These are phyloP conservation scores for Boletellus sp. DNA, from an alignment of 768 basidiomycete species.

Conservation along the genomic window DNA sequence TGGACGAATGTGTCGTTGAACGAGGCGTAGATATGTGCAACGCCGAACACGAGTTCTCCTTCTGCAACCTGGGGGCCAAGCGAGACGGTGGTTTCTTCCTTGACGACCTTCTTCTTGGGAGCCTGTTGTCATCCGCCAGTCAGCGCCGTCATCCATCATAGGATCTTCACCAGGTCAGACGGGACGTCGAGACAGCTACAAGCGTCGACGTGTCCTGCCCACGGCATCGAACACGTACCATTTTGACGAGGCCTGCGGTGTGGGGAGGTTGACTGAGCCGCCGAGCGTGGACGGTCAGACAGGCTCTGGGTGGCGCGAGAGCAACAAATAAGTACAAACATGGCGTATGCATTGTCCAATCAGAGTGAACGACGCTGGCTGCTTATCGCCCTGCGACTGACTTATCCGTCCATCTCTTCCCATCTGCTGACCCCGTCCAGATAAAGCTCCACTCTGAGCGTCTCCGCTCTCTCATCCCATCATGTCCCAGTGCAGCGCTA, in stretches of 20 bases:
- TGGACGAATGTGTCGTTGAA: conserved; percentile 99
- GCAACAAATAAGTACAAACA: conserved; percentile 22
- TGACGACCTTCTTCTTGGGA: conserved; percentile 79
- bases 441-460: conserved; percentile 7
- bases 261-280: conserved; percentile 15
- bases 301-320: conserved; percentile 2
- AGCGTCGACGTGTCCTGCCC: not conserved
- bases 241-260: conserved; percentile 31
- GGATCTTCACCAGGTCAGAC: not conserved
- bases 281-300: conserved; percentile 1
- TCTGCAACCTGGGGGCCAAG: conserved; percentile 96
- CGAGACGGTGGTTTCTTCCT: conserved; percentile 80
- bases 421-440: conserved; percentile 8
- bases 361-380: not conserved
- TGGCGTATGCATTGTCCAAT: too few species aligned
- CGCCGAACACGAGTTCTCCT: conserved; percentile 96
- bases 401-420: conserved; percentile 12
- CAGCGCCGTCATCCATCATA: conserved; percentile 50
- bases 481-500: conserved; percentile 50
- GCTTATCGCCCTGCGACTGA: not conserved
- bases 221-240: conserved; percentile 33
- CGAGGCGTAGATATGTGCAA: conserved; percentile 97
- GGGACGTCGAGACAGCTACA: not conserved
- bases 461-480: conserved; percentile 27
- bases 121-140: conserved; percentile 60